Evolutionary conservation across 1,284 basidiomycete species (phyloP), one percentile per base, ranked within the genome.

Genomic region (Austroboletus novae-zelandiae): DNA sequence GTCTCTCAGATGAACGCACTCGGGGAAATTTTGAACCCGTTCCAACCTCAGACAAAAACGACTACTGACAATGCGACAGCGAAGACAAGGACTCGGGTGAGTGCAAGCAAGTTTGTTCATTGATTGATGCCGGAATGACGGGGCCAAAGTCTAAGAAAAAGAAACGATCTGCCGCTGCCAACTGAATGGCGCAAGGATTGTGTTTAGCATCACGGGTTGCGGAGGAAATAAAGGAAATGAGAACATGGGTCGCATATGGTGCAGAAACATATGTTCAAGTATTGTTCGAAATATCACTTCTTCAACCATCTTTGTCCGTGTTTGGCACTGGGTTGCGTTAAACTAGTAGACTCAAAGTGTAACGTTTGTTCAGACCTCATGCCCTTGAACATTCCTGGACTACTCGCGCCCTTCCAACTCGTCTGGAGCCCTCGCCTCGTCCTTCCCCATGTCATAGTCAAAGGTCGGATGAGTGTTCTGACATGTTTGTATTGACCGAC

Each of bases 341-440:
- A n/a, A n/a, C n/a, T n/a, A n/a, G n/a, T n/a, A n/a, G n/a, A n/a
- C n/a, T n/a, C n/a, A n/a, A n/a, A n/a, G n/a, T n/a, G n/a, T n/a
- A n/a, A n/a, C n/a, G n/a, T n/a, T n/a, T n/a, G n/a, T n/a, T n/a
- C n/a, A n/a, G n/a, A n/a, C n/a, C n/a, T n/a, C n/a, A n/a, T 90
- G 86, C 85, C 86, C 5, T 67, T 89, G 59, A 93, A 93, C 66
- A 67, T 93, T 27, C 82, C 91, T 0, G 92, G 90, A 43, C 70
- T 87, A 6, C 73, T 92, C 3, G 89, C 83, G 23, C 83, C 90
- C 15, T 76, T 94, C 47, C 84, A 89, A 20, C 77, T 91, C 5
- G 57, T 94, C 23, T 63, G 90, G 59, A 81, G 84, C 48, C 91
- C 92, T 0, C 76, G 85, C 2, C 62, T 93, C 2, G 74, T 93